These are phyloP conservation scores for Cercospora canescens DNA, from an alignment of 2,329 filamentous ascomycete genomes.

Conservation along the genomic window DNA sequence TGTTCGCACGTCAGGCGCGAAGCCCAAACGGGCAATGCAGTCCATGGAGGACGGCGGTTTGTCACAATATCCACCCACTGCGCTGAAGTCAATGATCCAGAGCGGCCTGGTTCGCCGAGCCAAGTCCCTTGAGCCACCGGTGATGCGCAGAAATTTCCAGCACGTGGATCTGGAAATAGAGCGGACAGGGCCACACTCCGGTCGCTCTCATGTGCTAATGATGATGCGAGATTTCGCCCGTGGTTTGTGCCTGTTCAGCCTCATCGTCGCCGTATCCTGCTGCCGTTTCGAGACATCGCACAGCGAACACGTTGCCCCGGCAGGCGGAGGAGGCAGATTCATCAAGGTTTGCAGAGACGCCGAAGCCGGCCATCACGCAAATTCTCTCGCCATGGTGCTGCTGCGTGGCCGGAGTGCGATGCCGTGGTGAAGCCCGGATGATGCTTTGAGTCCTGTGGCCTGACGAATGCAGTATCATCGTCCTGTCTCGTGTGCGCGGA, in stretches of 20 bases:
- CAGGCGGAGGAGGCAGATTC: neutral
- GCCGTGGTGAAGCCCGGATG: neutral
- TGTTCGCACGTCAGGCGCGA: slow-evolving; percentile 14
- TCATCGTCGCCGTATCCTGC: neutral
- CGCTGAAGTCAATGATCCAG: neutral
- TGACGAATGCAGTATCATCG: neutral
- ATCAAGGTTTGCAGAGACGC: neutral
- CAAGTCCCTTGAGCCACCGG: neutral
- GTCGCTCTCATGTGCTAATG: neutral
- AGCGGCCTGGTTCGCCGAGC: neutral
- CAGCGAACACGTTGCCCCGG: neutral
- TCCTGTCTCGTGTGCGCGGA: neutral
- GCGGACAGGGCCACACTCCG: neutral
- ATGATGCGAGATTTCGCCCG: slow-evolving; percentile 1
- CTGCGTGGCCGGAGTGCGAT: neutral
- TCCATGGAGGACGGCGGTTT: slow-evolving; percentile 11
- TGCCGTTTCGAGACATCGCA: neutral
- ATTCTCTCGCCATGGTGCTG: neutral
- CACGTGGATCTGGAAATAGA: slow-evolving; percentile 4
- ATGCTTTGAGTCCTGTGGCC: neutral
- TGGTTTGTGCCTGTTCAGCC: neutral
- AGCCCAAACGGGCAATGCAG: slow-evolving; percentile 13
- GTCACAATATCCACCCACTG: slow-evolving; percentile 3
- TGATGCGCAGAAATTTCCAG: slow-evolving; percentile 1
- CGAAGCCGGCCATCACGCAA: slow-evolving; percentile 1